phyloP scores from a whole-genome alignment of 2,329 filamentous ascomycete genomes.

The Amesomyces nigricolor region DNA sequence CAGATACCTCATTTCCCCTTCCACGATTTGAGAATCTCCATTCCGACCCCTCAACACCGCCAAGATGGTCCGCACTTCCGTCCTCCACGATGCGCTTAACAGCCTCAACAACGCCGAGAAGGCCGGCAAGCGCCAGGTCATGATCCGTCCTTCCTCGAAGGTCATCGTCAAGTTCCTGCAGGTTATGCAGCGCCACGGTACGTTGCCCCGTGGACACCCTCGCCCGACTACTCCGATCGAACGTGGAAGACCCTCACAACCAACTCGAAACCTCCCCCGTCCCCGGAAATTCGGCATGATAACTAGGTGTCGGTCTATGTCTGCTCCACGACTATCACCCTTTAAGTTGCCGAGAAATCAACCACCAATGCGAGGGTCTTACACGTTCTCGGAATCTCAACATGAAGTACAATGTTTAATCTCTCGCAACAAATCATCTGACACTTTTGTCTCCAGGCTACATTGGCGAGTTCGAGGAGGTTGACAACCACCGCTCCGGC shows the following conservation, averaged over 20 bases:
- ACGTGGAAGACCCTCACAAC: slow-evolving; percentile 19
- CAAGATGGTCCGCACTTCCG: slow-evolving; percentile 99
- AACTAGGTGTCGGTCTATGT: slow-evolving; percentile 95
- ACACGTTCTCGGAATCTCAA: slow-evolving; percentile 80
- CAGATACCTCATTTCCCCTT: slow-evolving; percentile 60
- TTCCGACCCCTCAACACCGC: slow-evolving; percentile 45
- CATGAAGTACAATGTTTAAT: slow-evolving; percentile 91
- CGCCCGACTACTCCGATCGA: neutral
- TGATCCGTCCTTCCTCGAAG: slow-evolving; percentile 98
- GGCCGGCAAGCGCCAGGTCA: slow-evolving; percentile 97
- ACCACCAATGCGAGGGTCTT: slow-evolving; percentile 75
- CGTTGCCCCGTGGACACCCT: slow-evolving; percentile 36
- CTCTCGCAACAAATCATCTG: slow-evolving; percentile 74
- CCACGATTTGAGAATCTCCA: slow-evolving; percentile 74
- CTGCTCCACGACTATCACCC: slow-evolving; percentile 77
- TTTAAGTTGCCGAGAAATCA: slow-evolving; percentile 99
- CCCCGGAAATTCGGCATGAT: slow-evolving; percentile 74
- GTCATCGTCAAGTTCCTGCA: slow-evolving; percentile 99
- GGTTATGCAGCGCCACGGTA: slow-evolving; percentile 99
- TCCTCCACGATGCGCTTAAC: slow-evolving; percentile 98
- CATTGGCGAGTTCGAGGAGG: slow-evolving; percentile 99
- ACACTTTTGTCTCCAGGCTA: slow-evolving; percentile 64
- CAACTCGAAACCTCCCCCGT: slow-evolving; percentile 18
- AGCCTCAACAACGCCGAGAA: slow-evolving; percentile 99
- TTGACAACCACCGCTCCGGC: slow-evolving; percentile 98